Percentiles rank a stretch among this genome's conserved stretches.
phyloP scores from a whole-genome alignment of 2,329 filamentous ascomycete species.

The Piedraia hortae region DNA sequence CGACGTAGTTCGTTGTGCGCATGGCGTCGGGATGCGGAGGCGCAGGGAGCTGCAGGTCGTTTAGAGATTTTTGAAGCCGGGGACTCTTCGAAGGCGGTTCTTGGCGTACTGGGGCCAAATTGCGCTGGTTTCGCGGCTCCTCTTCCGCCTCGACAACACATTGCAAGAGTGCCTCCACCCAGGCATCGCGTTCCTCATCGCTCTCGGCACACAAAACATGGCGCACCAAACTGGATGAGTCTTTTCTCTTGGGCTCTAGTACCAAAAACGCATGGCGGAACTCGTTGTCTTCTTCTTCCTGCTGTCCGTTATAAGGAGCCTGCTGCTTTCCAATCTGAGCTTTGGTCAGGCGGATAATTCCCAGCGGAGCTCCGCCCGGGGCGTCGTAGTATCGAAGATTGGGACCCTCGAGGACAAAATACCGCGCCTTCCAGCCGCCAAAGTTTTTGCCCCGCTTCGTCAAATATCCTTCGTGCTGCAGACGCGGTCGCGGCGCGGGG shows the following conservation, averaged over 20 bases:
- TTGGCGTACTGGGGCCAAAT: constrained; percentile 1
- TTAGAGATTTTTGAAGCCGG: constrained; percentile 14
- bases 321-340: constrained; percentile 90
- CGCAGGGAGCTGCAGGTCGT: constrained; percentile 8
- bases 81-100: constrained; percentile 9
- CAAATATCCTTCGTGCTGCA: constrained; percentile 63
- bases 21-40: constrained; percentile 6
- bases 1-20: constrained; percentile 24
- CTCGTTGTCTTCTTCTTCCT: constrained; percentile 68
- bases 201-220: constrained; percentile 92
- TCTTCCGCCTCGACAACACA: constrained; percentile 56
- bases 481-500: constrained; percentile 32
- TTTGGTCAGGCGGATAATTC: constrained; percentile 71
- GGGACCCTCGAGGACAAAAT: constrained; percentile 40
- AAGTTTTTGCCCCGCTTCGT: constrained; percentile 98
- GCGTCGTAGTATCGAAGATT: constrained; percentile 75
- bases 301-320: constrained; percentile 24
- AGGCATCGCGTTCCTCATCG: constrained; percentile 70
- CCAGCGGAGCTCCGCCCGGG: constrained; percentile 67
- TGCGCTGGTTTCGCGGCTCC: constrained; percentile 17
- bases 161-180: constrained; percentile 71
- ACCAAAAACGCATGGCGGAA: constrained; percentile 92
- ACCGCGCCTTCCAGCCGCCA: constrained; percentile 83
- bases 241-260: constrained; percentile 86
- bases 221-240: constrained; percentile 61